Percentiles rank a stretch among this genome's conserved stretches.
These are phyloP conservation scores for Apiosordaria backusii DNA, from an alignment of 495 filamentous ascomycete genomes.

Conservation along the genomic window DNA sequence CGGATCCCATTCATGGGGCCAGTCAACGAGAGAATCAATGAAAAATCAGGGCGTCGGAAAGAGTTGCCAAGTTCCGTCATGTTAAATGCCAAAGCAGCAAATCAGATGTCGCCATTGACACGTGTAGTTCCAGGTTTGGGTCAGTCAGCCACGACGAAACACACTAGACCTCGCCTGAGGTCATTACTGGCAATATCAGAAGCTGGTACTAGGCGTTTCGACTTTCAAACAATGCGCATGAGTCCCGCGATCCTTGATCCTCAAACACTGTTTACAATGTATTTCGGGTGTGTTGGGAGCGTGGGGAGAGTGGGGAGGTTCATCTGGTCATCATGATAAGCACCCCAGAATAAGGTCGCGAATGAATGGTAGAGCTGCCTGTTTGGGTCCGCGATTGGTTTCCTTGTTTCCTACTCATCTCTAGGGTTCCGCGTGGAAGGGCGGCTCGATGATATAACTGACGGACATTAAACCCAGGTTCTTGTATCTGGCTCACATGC, in stretches of 20 bases:
- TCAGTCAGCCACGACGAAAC: conserved; percentile 2
- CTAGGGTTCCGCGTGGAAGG: conserved; percentile 1
- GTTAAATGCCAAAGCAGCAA: not conserved
- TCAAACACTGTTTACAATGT: not conserved
- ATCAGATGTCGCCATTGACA: conserved; percentile 1
- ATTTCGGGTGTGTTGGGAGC: not conserved
- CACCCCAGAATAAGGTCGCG: not conserved
- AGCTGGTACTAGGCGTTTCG: not conserved
- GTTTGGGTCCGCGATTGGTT: not conserved
- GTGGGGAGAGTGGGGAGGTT: not conserved
- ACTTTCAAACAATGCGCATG: not conserved
- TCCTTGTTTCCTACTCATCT: not conserved
- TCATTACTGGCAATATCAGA: not conserved
- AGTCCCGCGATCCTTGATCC: not conserved
- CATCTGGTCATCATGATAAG: not conserved
- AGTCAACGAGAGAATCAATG: not conserved
- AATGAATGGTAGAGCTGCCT: not conserved
- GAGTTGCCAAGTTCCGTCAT: no score
- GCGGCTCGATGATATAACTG: conserved; percentile 10
- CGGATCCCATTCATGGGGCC: not conserved
- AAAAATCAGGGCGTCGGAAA: not conserved
- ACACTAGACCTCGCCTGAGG: conserved; percentile 1
- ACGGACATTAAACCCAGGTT: conserved; percentile 8
- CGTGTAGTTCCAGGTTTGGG: conserved; percentile 10
- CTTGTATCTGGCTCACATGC: not conserved